Base-by-base conservation (phyloP, 805 yeast genomes). In the Isabelozyma pseudorhagii region DNA sequence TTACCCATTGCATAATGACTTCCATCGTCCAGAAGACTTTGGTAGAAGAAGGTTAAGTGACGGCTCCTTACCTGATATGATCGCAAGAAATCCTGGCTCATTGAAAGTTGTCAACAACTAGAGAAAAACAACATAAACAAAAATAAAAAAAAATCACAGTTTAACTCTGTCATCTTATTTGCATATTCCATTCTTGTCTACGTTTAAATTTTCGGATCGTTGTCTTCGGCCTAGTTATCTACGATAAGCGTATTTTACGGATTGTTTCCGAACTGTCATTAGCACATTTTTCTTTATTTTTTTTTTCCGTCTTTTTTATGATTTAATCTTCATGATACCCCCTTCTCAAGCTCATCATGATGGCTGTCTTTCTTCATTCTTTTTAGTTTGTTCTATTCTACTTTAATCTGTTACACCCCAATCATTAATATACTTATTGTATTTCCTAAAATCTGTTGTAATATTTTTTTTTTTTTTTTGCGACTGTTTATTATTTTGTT, bases 41-140 rank as follows among this genome's bases (percentile, higher is more conserved):
- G 81, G 81, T 17, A 71, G 80, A 44, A 69, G 81, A 52, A 70
- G 82, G 51, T 68, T 80, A 50, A 78, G 83, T 58, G 74, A 80
- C 52, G 82, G 83, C 14, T 79, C 83, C 9, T 61, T 81, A 48
- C 84, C 82, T 1, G 83, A 80, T 57, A 79, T 66, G 66, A 60
- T 58, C 18, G 60, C 79, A 5, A 66, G 79, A 52, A 67, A 67
- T 46, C 73, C 74, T 8, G 78, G 80, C 40, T 71, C 80, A 4
- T 63, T 81, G 51, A 78, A 81, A 57, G 82, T 81, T 42, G 82
- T 78, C 7, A 81, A 81, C 60, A 51, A 50, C 38, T 55, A 46
- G 31, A 29, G 18, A n/a, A 13, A n/a, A 13, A 38, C 38, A n/a
- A 34, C 13, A 34, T 5, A 13, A 11, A 13, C 41, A 15, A 39